Evolutionary conservation across 345 rosid species (phyloP), one percentile per base, ranked within the genome.

Genomic region (Laguncularia racemosa): DNA sequence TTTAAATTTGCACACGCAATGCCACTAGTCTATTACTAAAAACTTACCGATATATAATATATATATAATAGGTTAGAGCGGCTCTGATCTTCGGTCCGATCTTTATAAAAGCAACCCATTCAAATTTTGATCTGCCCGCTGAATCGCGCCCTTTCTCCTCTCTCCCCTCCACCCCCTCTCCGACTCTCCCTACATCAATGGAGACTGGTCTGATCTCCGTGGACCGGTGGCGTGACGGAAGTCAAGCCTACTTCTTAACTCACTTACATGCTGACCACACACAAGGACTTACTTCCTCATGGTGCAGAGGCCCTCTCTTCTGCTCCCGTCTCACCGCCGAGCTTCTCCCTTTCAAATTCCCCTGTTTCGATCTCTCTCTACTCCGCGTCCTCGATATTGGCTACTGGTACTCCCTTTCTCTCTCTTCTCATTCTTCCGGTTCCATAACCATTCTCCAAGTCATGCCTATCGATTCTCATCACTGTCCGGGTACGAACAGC

Each of bases 211-310:
- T 90, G 58, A 74, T 90, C 60, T 84, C 91, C 52, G 89, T 87
- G 58, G 93, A 90, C 52, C 79, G 81, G 57, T 90, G 89, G 90
- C 61, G 65, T 16, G 78, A 56, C 4, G 82, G 81, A 10, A 84
- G 95, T 71, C 86, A 83, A 44, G 84, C 73, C 1, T 87, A 90
- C 78, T 87, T 87, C 76, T 62, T 84, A 56, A 87, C 90, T 14
- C 93, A 87, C 72, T 71, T 87, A 49, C 89, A 83, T 83, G 55
- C 84, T 43, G 97, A 86, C 28, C 92, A 83, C 70, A 85, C 87
- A 21, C 73, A 63, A 4, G 93, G 95, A 68, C 82, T 87, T 46
- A 58, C 77, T 71, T 61, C 79, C 40, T 20, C 54, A 14, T 90
- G 97, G 95, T 57, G 73, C 13, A 56, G 62, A 7, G 89, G 78